phyloP scores from a whole-genome alignment of 176 grass and related monocot genomes.

The Avena eriantha region DNA sequence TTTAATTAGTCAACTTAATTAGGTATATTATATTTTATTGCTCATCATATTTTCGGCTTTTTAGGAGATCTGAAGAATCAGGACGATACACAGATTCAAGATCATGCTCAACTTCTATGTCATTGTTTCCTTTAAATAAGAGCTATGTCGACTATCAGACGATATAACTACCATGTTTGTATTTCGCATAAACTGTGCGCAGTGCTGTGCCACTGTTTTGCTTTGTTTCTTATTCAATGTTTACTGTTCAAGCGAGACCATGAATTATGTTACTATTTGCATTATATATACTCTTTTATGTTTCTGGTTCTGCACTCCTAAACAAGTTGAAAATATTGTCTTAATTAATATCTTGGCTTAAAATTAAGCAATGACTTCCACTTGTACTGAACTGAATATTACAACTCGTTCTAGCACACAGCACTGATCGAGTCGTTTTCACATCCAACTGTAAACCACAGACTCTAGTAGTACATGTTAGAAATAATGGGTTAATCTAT shows the following conservation, averaged over 20 bases:
- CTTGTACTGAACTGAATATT: neutral
- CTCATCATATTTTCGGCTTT: neutral
- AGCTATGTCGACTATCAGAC: neutral
- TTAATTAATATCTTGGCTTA: neutral
- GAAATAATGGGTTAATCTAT: too few species aligned
- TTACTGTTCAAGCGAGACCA: neutral
- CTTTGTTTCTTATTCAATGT: slow-evolving; percentile 1
- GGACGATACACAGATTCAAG: neutral
- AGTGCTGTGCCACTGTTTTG: neutral
- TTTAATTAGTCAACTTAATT: slow-evolving; percentile 3
- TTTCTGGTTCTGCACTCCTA: neutral
- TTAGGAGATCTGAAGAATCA: neutral
- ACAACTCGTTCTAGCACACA: neutral
- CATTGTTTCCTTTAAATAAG: neutral
- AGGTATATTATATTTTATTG: neutral
- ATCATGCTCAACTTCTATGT: neutral
- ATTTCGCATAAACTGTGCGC: neutral
- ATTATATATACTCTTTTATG: neutral
- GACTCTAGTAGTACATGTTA: neutral
- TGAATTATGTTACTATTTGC: neutral
- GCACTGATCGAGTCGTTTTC: neutral
- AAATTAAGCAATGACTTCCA: neutral
- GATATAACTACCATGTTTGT: neutral
- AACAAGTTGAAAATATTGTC: neutral
- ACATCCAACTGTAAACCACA: neutral